phyloP scores from a whole-genome alignment of 495 filamentous ascomycete genomes.

The Patellaria atrata region DNA sequence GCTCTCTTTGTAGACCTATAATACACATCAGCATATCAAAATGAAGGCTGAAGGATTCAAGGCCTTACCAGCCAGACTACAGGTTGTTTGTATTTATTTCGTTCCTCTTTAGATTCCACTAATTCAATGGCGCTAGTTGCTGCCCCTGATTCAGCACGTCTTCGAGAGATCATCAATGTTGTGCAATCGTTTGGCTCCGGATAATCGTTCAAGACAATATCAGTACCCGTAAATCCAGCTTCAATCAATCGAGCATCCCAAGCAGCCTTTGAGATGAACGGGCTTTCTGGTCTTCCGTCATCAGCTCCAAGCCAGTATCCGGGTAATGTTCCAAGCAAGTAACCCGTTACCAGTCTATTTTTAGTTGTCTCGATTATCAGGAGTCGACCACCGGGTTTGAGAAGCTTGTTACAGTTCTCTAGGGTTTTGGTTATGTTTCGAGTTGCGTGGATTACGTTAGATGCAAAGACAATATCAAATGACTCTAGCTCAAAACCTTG shows the following conservation, averaged over 20 bases:
- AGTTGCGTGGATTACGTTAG: slow-evolving; percentile 5
- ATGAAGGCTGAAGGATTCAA: too few species aligned
- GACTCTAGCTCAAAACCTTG: slow-evolving; percentile 5
- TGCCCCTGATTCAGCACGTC: too few species aligned
- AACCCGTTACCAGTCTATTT: not conserved
- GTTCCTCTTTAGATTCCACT: too few species aligned
- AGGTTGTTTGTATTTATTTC: too few species aligned
- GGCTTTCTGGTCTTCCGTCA: slow-evolving; percentile 2
- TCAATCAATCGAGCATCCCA: slow-evolving; percentile 1
- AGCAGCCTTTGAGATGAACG: not conserved
- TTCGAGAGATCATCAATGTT: too few species aligned
- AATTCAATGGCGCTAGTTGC: too few species aligned
- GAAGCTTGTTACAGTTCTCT: slow-evolving; percentile 3
- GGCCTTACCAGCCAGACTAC: too few species aligned
- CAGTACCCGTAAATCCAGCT: slow-evolving; percentile 8
- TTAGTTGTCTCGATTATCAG: slow-evolving; percentile 7
- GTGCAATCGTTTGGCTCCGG: not conserved
- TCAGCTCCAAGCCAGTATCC: slow-evolving; percentile 1
- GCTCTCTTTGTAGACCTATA: too few species aligned
- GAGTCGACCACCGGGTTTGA: slow-evolving; percentile 11
- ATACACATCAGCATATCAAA: too few species aligned
- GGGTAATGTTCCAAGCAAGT: slow-evolving; percentile 2
- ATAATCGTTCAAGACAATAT: slow-evolving; percentile 6
- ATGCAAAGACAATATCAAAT: slow-evolving; percentile 14
- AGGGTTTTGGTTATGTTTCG: slow-evolving; percentile 1